These are phyloP conservation scores for Mycotypha africana DNA, from an alignment of 371 early-diverging fungal genomes.

Conservation along the genomic window DNA sequence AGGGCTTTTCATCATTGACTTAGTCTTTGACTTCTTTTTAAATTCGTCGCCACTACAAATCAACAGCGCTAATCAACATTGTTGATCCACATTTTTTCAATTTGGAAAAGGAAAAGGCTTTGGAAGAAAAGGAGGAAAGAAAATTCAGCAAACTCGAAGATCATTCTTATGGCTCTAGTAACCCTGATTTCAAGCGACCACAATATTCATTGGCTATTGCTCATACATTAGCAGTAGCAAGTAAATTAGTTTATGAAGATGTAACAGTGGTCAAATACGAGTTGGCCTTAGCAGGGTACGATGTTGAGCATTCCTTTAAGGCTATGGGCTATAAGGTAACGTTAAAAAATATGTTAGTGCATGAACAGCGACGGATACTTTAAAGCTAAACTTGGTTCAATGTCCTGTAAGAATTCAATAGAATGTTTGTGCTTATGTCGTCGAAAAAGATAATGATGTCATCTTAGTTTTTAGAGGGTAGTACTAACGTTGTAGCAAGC, in stretches of 20 bases:
- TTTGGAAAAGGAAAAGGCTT: constrained; percentile 16
- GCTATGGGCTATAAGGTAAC: constrained; percentile 54
- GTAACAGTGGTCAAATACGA: constrained; percentile 53
- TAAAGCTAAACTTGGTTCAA: too few relatives aligned
- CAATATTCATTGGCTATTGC: constrained; percentile 48
- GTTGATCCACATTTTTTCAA: constrained; percentile 25
- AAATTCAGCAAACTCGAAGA: constrained; percentile 9
- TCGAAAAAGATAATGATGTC: constrained; percentile 56
- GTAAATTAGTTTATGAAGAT: constrained; percentile 54
- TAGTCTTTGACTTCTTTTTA: too few relatives aligned
- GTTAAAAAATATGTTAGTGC: constrained; percentile 1
- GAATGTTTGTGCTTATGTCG: constrained; percentile 58
- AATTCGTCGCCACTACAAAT: too few relatives aligned
- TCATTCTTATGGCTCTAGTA: too few relatives aligned
- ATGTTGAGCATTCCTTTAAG: constrained; percentile 45
- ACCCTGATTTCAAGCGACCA: constrained; percentile 23
- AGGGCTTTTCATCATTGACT: background rate
- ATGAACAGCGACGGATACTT: too few relatives aligned
- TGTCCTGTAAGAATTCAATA: too few relatives aligned
- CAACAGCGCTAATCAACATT: constrained; percentile 22
- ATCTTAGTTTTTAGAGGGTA: constrained; percentile 55
- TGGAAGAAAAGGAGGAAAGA: constrained; percentile 11
- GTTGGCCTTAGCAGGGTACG: constrained; percentile 47
- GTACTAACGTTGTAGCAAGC: background rate
- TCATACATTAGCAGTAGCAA: constrained; percentile 49